phyloP scores from a whole-genome alignment of 1,139 yeast genomes.

The Yamadazyma atlantica region DNA sequence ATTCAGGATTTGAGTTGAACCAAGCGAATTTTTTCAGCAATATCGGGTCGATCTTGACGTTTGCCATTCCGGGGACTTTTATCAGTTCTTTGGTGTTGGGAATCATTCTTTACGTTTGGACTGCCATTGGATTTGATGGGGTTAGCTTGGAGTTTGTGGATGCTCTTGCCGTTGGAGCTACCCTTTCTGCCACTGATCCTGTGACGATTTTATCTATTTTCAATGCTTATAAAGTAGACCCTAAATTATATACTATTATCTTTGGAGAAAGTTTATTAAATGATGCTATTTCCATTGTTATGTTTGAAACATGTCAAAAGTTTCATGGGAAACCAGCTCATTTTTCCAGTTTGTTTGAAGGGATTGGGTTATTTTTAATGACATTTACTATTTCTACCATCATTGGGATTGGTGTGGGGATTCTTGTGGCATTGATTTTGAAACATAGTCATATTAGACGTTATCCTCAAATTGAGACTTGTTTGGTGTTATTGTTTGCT shows the following conservation, averaged over 20 bases:
- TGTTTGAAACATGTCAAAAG: constrained; percentile 98
- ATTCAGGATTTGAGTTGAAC: constrained; percentile 94
- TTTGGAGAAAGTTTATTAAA: constrained; percentile 94
- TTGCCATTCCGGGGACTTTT: constrained; percentile 97
- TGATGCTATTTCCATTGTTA: constrained; percentile 97
- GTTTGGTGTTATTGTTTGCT: constrained; percentile 85
- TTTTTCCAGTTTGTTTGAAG: constrained; percentile 81
- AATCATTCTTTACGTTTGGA: constrained; percentile 81
- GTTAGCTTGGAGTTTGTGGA: constrained; percentile 88
- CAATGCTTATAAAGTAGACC: constrained; percentile 97
- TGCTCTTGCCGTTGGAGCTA: constrained; percentile 96
- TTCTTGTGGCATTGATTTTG: constrained; percentile 81
- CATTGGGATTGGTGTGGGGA: constrained; percentile 86
- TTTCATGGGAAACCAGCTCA: constrained; percentile 83
- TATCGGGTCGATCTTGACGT: constrained; percentile 85
- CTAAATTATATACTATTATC: constrained; percentile 91
- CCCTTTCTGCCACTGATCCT: constrained; percentile 97
- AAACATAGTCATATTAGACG: constrained; percentile 93
- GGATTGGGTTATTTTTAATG: constrained; percentile 90
- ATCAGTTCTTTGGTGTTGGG: constrained; percentile 90
- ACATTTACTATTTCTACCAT: constrained; percentile 91
- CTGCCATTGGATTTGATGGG: constrained; percentile 87
- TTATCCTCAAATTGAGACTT: constrained; percentile 94
- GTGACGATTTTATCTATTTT: constrained; percentile 95
- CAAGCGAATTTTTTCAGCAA: constrained; percentile 94